Conservation (phyloP, 176 grass and related monocot species). For the Cymbopogon citratus region DNA sequence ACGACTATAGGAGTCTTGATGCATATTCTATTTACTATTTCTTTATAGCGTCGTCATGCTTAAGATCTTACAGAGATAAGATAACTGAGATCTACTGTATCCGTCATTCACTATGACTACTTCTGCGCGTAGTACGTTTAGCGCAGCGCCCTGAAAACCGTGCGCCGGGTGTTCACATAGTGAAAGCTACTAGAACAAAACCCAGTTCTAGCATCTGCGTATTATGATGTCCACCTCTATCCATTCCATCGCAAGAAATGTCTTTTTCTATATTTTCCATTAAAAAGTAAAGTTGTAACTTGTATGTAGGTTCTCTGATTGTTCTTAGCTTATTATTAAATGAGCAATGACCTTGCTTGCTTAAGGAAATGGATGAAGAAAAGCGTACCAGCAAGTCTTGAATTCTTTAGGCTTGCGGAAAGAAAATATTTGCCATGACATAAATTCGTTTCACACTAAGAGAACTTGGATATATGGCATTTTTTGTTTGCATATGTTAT, state of each 20-base stretch:
- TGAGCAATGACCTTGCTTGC: background rate
- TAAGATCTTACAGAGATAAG: too few relatives aligned
- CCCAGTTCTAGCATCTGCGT: background rate
- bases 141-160: background rate
- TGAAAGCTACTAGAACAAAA: constrained; percentile 1
- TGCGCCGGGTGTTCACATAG: constrained; percentile 11
- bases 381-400: background rate
- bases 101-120: background rate
- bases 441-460: constrained; percentile 8
- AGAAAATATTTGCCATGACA: background rate
- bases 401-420: background rate
- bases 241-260: background rate
- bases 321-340: background rate
- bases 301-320: background rate
- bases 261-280: background rate
- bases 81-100: background rate
- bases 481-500: background rate
- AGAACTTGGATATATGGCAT: background rate
- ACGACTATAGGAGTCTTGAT: background rate
- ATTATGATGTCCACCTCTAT: too few relatives aligned
- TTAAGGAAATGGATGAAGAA: background rate
- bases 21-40: too few relatives aligned
- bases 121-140: background rate
- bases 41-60: too few relatives aligned
- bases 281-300: background rate